phyloP scores from a whole-genome alignment of 2,329 filamentous ascomycete species.

The Colletotrichum sp. region DNA sequence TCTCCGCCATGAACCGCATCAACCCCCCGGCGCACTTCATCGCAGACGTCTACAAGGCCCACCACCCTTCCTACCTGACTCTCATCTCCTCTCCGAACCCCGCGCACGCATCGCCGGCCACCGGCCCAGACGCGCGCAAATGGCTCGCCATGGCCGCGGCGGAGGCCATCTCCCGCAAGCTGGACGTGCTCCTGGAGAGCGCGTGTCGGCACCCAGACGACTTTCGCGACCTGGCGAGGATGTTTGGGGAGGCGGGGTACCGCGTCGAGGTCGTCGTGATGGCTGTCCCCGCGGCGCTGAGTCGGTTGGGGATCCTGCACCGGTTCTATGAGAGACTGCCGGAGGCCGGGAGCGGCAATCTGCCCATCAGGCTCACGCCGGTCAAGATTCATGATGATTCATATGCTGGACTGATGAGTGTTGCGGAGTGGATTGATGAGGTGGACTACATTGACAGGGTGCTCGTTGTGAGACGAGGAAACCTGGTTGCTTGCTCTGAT shows the following conservation, averaged over 20 bases:
- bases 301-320: constrained; percentile 45
- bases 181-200: constrained; percentile 48
- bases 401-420: constrained; percentile 40
- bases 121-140: constrained; percentile 43
- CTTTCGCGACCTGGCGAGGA: constrained; percentile 38
- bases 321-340: constrained; percentile 40
- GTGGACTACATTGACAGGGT: constrained; percentile 35
- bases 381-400: constrained; percentile 50
- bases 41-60: constrained; percentile 54
- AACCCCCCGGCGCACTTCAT: constrained; percentile 44
- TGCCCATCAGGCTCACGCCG: constrained; percentile 48
- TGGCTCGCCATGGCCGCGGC: constrained; percentile 48
- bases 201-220: constrained; percentile 49
- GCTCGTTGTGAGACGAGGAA: constrained; percentile 42
- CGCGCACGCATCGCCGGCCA: constrained; percentile 41
- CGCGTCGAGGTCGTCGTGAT: constrained; percentile 44
- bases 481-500: constrained; percentile 35
- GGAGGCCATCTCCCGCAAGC: constrained; percentile 32
- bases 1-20: constrained; percentile 30
- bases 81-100: constrained; percentile 32
- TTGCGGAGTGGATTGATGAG: constrained; percentile 41
- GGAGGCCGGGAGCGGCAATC: constrained; percentile 35
- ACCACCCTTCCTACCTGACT: constrained; percentile 46
- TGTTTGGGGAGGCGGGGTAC: constrained; percentile 40
- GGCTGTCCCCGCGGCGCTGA: constrained; percentile 46